Percentiles rank a stretch among this genome's conserved stretches.
Conservation (phyloP, 805 yeast genomes). For the Candida fluviatilis region DNA sequence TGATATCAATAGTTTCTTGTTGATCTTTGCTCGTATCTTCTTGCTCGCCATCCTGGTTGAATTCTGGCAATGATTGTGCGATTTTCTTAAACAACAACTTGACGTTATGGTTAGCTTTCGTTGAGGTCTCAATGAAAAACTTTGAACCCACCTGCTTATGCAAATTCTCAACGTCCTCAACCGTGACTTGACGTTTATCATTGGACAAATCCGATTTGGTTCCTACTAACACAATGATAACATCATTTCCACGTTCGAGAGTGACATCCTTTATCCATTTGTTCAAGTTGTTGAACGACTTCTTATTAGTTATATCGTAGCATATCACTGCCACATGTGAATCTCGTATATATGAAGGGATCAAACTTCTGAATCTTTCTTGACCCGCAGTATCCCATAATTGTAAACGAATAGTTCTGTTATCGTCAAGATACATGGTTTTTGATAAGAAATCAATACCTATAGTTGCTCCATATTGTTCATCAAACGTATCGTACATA, state of each 20-base stretch:
- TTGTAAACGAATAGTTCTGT: constrained; percentile 84
- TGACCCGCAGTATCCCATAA: constrained; percentile 99
- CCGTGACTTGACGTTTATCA: constrained; percentile 76
- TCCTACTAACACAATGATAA: constrained; percentile 85
- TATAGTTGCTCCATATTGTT: constrained; percentile 93
- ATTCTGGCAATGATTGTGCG: constrained; percentile 88
- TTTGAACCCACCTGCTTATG: constrained; percentile 70
- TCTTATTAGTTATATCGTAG: constrained; percentile 85
- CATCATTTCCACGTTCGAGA: constrained; percentile 88
- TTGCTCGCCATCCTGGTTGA: constrained; percentile 23
- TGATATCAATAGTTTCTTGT: constrained; percentile 38
- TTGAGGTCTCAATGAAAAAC: constrained; percentile 87
- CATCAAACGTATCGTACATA: constrained; percentile 97
- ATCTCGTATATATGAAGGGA: constrained; percentile 94
- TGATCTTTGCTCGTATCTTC: constrained; percentile 14
- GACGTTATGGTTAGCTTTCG: constrained; percentile 93
- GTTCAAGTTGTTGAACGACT: constrained; percentile 76
- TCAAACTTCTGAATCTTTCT: constrained; percentile 89
- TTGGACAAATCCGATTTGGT: constrained; percentile 75
- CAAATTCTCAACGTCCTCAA: constrained; percentile 79
- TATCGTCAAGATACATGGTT: constrained; percentile 93
- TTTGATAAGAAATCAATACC: constrained; percentile 94
- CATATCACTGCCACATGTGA: constrained; percentile 97
- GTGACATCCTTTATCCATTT: constrained; percentile 95
- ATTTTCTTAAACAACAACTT: constrained; percentile 84